Base-by-base conservation (phyloP, 2,329 filamentous ascomycete species). In the Ascochyta clinopodiicola region DNA sequence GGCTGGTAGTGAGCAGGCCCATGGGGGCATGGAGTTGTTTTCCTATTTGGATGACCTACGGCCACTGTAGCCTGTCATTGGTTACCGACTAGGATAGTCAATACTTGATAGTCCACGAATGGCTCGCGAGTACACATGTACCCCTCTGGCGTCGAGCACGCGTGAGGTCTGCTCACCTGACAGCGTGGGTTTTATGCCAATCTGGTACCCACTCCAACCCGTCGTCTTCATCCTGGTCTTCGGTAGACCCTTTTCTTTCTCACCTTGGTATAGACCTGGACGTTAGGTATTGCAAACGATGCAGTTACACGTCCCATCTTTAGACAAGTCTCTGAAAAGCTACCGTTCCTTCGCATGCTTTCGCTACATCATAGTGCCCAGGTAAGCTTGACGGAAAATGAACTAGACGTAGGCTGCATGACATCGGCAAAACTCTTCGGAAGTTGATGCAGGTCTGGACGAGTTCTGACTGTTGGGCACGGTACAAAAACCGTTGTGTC, bases 71-170 rank as follows among this genome's bases (percentile, higher is more conserved):
- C n/a, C 19, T 37, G 38, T 53, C 44, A 73, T 75, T 74, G 72
- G 72, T 60, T 74, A 75, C 72, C 72, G 69, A 69, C 59, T 36
- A 32, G 39, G 25, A 36, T 56, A 69, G 60, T 67, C 71, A 74
- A 74, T 75, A 74, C 63, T 68, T 69, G 63, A 56, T 68, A 67
- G 65, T 67, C 66, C 64, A 66, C 70, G 72, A 70, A 72, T 70
- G 61, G 62, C 57, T 56, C 66, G 67, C 61, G 63, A 66, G 64
- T 61, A 66, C 49, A 63, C 64, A 63, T 63, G 60, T 70, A 71
- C 64, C 63, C 46, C 57, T 64, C 56, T 54, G 54, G 56, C 54
- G 51, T 40, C 57, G 15, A 53, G 51, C 57, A 63, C 60, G 53
- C 59, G 60, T 62, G 35, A 59, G 56, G 37, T 49, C 59, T 59